Conservation (phyloP, 257 asterid genomes). For the Phtheirospermum japonicum region DNA sequence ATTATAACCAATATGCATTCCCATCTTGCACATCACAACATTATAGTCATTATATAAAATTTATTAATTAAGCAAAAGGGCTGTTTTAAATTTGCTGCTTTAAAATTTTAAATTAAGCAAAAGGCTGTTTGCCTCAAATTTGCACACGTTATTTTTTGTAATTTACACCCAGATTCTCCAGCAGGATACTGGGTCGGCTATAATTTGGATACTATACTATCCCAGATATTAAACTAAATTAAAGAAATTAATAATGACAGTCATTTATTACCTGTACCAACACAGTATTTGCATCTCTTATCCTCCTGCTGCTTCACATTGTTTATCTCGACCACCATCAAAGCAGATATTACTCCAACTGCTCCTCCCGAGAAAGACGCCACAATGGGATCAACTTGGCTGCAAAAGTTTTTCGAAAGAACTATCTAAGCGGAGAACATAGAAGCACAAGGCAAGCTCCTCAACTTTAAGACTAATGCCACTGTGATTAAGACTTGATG, state of each 20-base stretch:
- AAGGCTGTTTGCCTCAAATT: too few relatives aligned
- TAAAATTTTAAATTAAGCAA: too few relatives aligned
- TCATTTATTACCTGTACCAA: constrained; percentile 66
- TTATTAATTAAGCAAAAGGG: too few relatives aligned
- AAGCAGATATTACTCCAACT: constrained; percentile 92
- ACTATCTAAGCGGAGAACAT: not conserved
- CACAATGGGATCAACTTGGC: constrained; percentile 95
- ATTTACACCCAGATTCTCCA: not conserved
- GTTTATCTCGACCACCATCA: constrained; percentile 98
- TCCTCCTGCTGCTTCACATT: constrained; percentile 96
- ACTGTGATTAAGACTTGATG: too few relatives aligned
- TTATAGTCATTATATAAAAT: too few relatives aligned
- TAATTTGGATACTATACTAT: not conserved
- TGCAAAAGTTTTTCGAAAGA: constrained; percentile 30
- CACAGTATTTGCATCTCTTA: constrained; percentile 96
- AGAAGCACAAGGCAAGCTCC: not conserved
- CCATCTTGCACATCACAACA: not conserved
- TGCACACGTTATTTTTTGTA: not conserved
- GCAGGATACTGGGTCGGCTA: not conserved
- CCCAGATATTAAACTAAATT: not conserved
- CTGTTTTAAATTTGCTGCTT: too few relatives aligned
- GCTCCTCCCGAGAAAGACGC: constrained; percentile 99
- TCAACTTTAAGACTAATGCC: not conserved
- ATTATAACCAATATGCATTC: constrained; percentile 24
- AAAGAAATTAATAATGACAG: not conserved